These are phyloP conservation scores for Epichloe festucae DNA, from an alignment of 2,329 filamentous ascomycete species.

Conservation along the genomic window DNA sequence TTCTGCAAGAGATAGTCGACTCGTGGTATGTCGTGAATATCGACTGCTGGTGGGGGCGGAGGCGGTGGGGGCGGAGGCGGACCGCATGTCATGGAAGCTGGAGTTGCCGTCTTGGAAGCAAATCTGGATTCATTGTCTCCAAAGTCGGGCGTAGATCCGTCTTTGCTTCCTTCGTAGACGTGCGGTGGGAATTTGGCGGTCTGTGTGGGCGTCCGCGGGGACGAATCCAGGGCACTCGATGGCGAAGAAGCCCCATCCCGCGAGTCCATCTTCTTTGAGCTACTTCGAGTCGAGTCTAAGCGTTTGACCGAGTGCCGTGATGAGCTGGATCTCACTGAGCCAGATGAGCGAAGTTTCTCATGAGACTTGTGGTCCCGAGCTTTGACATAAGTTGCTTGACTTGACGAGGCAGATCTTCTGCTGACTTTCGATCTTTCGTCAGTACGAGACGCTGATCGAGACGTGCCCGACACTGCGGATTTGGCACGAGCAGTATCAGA, in stretches of 20 bases:
- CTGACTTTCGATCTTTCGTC: constrained; percentile 41
- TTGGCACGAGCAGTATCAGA: constrained; percentile 21
- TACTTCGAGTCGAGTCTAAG: constrained; percentile 24
- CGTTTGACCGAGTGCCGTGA: constrained; percentile 23
- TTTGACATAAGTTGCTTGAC: constrained; percentile 42
- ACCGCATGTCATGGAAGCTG: constrained; percentile 18
- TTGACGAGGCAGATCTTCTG: constrained; percentile 42
- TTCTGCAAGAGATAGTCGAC: constrained; percentile 90
- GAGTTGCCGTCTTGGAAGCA: constrained; percentile 27
- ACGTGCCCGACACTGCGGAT: constrained; percentile 31
- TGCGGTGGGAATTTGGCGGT: constrained; percentile 36
- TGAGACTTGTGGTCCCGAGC: constrained; percentile 20
- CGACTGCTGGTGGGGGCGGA: constrained; percentile 62
- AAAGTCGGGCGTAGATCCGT: constrained; percentile 21
- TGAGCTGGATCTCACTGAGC: constrained; percentile 21
- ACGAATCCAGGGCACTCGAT: constrained; percentile 39
- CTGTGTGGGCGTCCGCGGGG: constrained; percentile 48
- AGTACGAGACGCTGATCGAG: constrained; percentile 30
- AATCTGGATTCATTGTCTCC: constrained; percentile 19
- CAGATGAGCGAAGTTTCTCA: constrained; percentile 24
- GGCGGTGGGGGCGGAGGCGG: constrained; percentile 16
- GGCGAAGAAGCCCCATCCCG: constrained; percentile 32
- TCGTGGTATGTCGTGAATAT: constrained; percentile 58
- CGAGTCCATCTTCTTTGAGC: constrained; percentile 22
- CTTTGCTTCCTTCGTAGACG: constrained; percentile 27